A percentile compares a stretch with the other conserved stretches of the same genome.
These are phyloP conservation scores for Fonsecaea multimorphosa DNA, from an alignment of 2,329 filamentous ascomycete species.

Conservation along the genomic window DNA sequence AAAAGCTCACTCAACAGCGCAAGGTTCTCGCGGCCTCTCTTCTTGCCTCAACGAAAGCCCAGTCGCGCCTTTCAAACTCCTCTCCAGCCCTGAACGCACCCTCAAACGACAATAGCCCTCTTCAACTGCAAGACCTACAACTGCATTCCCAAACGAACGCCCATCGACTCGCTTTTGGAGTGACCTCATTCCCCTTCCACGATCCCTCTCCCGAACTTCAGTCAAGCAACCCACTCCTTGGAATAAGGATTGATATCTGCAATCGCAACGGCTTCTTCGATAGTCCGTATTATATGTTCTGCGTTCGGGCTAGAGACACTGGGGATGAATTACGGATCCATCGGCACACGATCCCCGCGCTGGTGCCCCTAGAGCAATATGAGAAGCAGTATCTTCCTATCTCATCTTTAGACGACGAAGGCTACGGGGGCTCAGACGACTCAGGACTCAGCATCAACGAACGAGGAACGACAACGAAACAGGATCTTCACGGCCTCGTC, in stretches of 20 bases:
- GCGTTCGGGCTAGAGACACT: conserved; percentile 41
- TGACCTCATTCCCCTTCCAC: conserved; percentile 54
- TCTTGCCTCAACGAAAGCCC: conserved; percentile 48
- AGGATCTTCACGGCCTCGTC: conserved; percentile 48
- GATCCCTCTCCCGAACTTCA: conserved; percentile 49
- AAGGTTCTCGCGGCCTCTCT: conserved; percentile 50
- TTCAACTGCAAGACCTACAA: conserved; percentile 36
- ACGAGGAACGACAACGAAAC: conserved; percentile 36
- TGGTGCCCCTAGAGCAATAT: conserved; percentile 50
- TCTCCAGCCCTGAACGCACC: neutral
- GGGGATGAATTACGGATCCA: conserved; percentile 45
- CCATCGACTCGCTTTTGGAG: conserved; percentile 53
- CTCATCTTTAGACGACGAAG: conserved; percentile 27
- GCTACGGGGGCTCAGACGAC: conserved; percentile 30
- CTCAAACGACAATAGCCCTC: conserved; percentile 19
- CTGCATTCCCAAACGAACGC: conserved; percentile 48
- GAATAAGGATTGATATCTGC: conserved; percentile 52
- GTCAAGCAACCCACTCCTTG: conserved; percentile 44
- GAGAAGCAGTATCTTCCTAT: conserved; percentile 46
- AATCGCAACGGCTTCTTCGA: conserved; percentile 47
- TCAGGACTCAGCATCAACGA: conserved; percentile 38
- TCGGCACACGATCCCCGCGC: conserved; percentile 53
- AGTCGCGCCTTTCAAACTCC: conserved; percentile 41
- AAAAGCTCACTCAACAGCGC: conserved; percentile 47
- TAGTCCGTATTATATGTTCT: conserved; percentile 53